Evolutionary conservation across 2,329 filamentous ascomycete genomes (phyloP).

Genomic region (Emmonsiellopsis sp.): DNA sequence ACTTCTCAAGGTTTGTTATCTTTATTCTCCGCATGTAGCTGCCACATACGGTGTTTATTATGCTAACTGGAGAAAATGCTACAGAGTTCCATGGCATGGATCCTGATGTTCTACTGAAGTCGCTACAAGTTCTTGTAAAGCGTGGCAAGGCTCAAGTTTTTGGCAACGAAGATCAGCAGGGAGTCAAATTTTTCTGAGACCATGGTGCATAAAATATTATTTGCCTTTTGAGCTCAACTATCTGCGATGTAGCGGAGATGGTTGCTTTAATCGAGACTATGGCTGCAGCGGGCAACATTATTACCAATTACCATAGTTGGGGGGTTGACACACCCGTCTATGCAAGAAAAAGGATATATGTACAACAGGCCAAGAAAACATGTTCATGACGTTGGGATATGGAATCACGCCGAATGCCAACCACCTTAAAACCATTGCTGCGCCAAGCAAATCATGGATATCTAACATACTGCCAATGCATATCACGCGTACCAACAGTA

Average conservation of each 20-base stretch:
- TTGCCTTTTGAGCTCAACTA: background rate
- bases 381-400: no score
- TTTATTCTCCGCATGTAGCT: background rate
- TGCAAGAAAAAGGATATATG: no score
- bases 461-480: background rate
- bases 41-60: background rate
- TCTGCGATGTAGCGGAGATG: background rate
- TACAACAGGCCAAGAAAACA: no score
- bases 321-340: no score
- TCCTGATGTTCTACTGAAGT: conserved; percentile 66
- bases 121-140: conserved; percentile 74
- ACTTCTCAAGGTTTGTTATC: conserved; percentile 51
- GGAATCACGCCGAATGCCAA: no score
- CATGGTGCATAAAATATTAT: no score
- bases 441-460: background rate
- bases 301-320: no score
- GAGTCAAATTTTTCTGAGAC: conserved; percentile 92
- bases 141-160: conserved; percentile 89
- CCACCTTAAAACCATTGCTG: no score
- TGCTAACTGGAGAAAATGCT: conserved; percentile 8
- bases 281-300: no score
- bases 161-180: conserved; percentile 75
- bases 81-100: conserved; percentile 85
- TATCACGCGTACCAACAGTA: background rate
- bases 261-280: no score